phyloP scores from a whole-genome alignment of 2,329 filamentous ascomycete species.

The Trichoderma hamatum region DNA sequence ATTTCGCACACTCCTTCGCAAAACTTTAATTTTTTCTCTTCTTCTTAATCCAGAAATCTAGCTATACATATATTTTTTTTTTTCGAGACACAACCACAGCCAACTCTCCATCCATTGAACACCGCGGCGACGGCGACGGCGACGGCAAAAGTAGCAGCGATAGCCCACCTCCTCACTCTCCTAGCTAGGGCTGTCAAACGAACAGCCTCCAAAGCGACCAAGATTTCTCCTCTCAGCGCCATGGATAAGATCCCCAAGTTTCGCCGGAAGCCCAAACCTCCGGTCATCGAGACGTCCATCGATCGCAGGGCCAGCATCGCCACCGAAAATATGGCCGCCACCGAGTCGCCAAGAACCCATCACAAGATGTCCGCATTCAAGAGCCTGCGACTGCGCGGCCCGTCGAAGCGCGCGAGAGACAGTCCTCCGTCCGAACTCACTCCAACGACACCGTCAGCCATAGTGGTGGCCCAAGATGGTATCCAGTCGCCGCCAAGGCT shows the following conservation, averaged over 20 bases:
- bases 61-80: neutral
- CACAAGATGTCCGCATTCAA: constrained; percentile 47
- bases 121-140: constrained; percentile 11
- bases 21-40: neutral
- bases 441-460: constrained; percentile 36
- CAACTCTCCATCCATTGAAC: constrained; percentile 30
- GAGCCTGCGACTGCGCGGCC: constrained; percentile 49
- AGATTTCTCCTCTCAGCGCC: constrained; percentile 21
- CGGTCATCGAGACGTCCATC: constrained; percentile 47
- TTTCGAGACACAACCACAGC: neutral
- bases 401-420: constrained; percentile 50
- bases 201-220: constrained; percentile 40
- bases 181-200: constrained; percentile 26
- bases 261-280: constrained; percentile 49
- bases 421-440: constrained; percentile 44
- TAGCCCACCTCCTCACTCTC: constrained; percentile 67
- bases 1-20: constrained; percentile 12
- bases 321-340: constrained; percentile 33
- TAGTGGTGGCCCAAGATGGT: constrained; percentile 45
- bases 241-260: constrained; percentile 51
- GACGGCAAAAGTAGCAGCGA: constrained; percentile 4
- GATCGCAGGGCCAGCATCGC: constrained; percentile 39
- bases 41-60: constrained; percentile 19
- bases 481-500: constrained; percentile 28
- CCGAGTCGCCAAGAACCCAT: constrained; percentile 31